A percentile compares a stretch with the other conserved stretches of the same genome.
These are phyloP conservation scores for Kluyveromyces nonfermentans DNA, from an alignment of 805 yeast species.

Conservation along the genomic window DNA sequence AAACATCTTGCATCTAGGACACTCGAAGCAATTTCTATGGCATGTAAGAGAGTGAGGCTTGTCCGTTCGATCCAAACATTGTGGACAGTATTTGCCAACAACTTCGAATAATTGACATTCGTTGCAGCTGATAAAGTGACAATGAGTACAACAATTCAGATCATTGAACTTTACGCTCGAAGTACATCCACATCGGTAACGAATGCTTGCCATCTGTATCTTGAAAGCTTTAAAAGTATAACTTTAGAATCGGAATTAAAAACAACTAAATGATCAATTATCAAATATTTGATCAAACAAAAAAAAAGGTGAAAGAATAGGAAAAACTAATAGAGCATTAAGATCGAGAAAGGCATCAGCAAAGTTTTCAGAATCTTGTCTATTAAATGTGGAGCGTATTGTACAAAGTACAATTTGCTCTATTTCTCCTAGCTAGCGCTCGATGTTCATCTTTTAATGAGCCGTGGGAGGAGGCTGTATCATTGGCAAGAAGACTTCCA, in stretches of 20 bases:
- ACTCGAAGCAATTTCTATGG: constrained; percentile 7
- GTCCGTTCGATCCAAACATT: constrained; percentile 1
- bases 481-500: neutral
- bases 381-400: neutral
- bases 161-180: neutral
- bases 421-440: neutral
- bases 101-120: constrained; percentile 7
- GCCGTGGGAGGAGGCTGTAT: neutral
- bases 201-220: neutral
- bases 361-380: neutral
- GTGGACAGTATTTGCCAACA: constrained; percentile 7
- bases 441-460: neutral
- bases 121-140: constrained; percentile 6
- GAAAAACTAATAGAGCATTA: no score
- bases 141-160: constrained; percentile 5
- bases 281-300: neutral
- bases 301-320: no score
- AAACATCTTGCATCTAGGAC: constrained; percentile 5
- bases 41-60: constrained; percentile 1
- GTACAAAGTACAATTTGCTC: neutral
- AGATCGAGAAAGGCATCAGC: no score
- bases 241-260: no score
- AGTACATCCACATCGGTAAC: neutral
- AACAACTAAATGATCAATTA: no score
- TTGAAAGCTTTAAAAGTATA: neutral